Evolutionary conservation across 1,284 basidiomycete species (phyloP).

Genomic region (Leccinum brunneo-olivaceum): DNA sequence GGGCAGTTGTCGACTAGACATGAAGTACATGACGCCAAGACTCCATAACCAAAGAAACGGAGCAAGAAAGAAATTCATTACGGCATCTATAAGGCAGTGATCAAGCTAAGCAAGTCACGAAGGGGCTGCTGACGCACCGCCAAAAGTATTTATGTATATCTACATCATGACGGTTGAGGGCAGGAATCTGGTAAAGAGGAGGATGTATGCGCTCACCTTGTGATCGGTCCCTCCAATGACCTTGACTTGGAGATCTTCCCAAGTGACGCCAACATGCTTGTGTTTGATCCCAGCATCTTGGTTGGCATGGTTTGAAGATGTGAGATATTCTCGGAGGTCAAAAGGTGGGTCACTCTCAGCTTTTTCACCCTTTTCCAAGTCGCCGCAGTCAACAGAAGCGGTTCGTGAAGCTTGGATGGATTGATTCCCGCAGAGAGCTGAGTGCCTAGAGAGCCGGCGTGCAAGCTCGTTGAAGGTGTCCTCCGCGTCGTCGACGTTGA

Average conservation of each 20-base stretch:
- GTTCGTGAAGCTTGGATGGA: conserved; percentile 20
- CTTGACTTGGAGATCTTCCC: conserved; percentile 69
- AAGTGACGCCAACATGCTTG: conserved; percentile 80
- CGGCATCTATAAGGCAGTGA: conserved; percentile 43
- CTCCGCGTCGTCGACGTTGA: conserved; percentile 45
- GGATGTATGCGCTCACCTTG: conserved; percentile 38
- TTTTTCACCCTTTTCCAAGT: conserved; percentile 43
- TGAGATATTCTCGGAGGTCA: conserved; percentile 72
- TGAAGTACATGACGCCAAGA: conserved; percentile 43
- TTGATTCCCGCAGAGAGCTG: conserved; percentile 18
- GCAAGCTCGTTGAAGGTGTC: conserved; percentile 49
- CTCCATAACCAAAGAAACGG: conserved; percentile 48
- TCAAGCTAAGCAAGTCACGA: background rate
- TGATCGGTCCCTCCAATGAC: conserved; percentile 57
- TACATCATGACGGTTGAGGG: conserved; percentile 22
- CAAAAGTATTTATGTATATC: conserved; percentile 64
- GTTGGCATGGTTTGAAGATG: conserved; percentile 58
- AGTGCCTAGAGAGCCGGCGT: conserved; percentile 29
- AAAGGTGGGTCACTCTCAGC: conserved; percentile 37
- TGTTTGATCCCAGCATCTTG: conserved; percentile 72
- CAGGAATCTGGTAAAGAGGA: background rate
- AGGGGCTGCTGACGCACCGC: conserved; percentile 34
- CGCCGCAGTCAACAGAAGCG: conserved; percentile 24
- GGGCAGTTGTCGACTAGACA: conserved; percentile 49
- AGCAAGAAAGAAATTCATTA: conserved; percentile 49